Evolutionary conservation across 2,329 filamentous ascomycete genomes (phyloP).

Genomic region (Sporothrix variecibatus): DNA sequence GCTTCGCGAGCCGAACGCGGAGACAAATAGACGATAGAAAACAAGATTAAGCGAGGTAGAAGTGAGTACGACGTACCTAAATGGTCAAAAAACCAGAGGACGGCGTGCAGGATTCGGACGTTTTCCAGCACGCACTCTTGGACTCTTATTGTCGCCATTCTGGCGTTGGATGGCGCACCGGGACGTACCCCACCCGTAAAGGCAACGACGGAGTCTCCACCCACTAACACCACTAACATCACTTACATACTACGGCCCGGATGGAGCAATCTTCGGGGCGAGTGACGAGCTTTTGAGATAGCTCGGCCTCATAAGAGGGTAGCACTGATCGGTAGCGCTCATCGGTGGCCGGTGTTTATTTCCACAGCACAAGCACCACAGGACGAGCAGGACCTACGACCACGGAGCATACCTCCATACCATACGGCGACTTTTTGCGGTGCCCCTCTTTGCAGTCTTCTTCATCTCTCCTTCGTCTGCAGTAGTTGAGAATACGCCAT

Average conservation of each 20-base stretch:
- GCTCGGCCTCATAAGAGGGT: too few species aligned
- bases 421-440: neutral
- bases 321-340: neutral
- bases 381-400: too few species aligned
- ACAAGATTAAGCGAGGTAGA: neutral
- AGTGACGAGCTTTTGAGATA: neutral
- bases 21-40: too few species aligned
- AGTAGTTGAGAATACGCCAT: neutral
- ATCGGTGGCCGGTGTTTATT: neutral
- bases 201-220: too few species aligned
- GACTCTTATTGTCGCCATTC: slow-evolving; percentile 9
- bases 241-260: neutral
- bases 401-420: neutral
- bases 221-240: neutral
- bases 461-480: neutral
- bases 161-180: slow-evolving; percentile 22
- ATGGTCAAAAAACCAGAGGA: too few species aligned
- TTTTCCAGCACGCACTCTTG: neutral
- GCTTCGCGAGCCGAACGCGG: neutral
- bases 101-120: neutral
- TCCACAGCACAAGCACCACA: neutral
- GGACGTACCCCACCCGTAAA: neutral
- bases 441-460: neutral
- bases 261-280: slow-evolving; percentile 15
- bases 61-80: too few species aligned